Evolutionary conservation across 31 red algal species (phyloP).

Genomic region (Pterothamnion heteromorphum): DNA sequence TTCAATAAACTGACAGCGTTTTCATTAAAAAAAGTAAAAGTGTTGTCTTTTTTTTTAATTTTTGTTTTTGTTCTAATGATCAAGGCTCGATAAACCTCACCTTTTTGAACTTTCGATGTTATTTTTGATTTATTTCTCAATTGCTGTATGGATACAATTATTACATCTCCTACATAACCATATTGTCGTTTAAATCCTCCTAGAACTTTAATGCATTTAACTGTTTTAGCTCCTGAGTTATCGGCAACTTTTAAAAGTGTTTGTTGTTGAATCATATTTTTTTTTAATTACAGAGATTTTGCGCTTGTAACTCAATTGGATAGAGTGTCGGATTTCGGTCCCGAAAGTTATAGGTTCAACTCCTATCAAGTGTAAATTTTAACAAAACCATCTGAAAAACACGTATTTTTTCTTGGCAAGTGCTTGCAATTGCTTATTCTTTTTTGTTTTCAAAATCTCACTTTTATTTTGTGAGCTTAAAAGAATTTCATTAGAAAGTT

Average conservation of each 20-base stretch:
- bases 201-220: slow-evolving; percentile 24
- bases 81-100: not conserved
- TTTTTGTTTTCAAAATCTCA: not conserved
- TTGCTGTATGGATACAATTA: slow-evolving; percentile 23
- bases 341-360: slow-evolving; percentile 47
- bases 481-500: not conserved
- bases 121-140: slow-evolving; percentile 21
- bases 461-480: not conserved
- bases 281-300: too few relatives aligned
- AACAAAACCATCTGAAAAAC: slow-evolving; percentile 19
- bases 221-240: slow-evolving; percentile 32
- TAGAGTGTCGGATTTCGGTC: slow-evolving; percentile 48
- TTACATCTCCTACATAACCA: not conserved
- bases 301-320: slow-evolving; percentile 47
- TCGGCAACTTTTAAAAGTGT: slow-evolving; percentile 14
- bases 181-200: slow-evolving; percentile 30
- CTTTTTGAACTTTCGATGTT: slow-evolving; percentile 18
- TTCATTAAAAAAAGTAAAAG: not conserved
- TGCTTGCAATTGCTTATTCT: not conserved
- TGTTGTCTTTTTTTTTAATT: not conserved
- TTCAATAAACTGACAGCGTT: slow-evolving; percentile 6
- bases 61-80: not conserved
- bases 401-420: not conserved
- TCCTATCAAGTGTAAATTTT: slow-evolving; percentile 28
- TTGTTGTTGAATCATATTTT: too few relatives aligned